These are phyloP conservation scores for Thozetella sp. DNA, from an alignment of 495 filamentous ascomycete genomes.

Conservation along the genomic window DNA sequence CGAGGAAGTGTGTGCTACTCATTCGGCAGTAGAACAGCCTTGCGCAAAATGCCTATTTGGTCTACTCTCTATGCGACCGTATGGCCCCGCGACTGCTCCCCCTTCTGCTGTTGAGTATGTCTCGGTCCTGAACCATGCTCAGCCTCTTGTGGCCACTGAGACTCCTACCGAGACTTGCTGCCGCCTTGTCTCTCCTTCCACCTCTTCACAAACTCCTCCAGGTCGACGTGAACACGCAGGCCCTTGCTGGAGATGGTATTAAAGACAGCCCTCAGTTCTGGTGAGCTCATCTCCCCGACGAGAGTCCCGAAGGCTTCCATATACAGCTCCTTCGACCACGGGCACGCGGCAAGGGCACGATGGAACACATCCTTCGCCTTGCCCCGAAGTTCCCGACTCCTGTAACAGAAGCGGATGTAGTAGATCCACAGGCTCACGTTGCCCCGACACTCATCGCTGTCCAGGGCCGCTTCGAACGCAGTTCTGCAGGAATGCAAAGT, in stretches of 20 bases:
- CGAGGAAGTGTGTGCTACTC: too few species aligned
- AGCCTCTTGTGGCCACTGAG: background rate
- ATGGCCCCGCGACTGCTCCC: too few species aligned
- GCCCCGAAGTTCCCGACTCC: slow-evolving; percentile 18
- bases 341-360: slow-evolving; percentile 70
- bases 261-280: slow-evolving; percentile 58
- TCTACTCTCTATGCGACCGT: too few species aligned
- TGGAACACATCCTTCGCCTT: slow-evolving; percentile 57
- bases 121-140: slow-evolving; percentile 3
- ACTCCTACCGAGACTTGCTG: background rate
- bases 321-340: slow-evolving; percentile 74
- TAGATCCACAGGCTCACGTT: slow-evolving; percentile 64
- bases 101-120: too few species aligned
- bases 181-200: slow-evolving; percentile 17
- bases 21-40: too few species aligned
- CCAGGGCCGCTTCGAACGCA: slow-evolving; percentile 73
- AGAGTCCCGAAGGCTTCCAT: slow-evolving; percentile 57
- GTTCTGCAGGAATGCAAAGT: slow-evolving; percentile 63
- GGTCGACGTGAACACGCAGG: slow-evolving; percentile 42
- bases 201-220: slow-evolving; percentile 35
- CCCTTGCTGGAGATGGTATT: slow-evolving; percentile 36
- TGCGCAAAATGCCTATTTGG: too few species aligned
- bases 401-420: slow-evolving; percentile 60
- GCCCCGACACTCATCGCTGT: slow-evolving; percentile 31
- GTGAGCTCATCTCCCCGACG: slow-evolving; percentile 22